Evolutionary conservation across 1,284 basidiomycete genomes (phyloP).

Genomic region (Papiliotrema terrestris): DNA sequence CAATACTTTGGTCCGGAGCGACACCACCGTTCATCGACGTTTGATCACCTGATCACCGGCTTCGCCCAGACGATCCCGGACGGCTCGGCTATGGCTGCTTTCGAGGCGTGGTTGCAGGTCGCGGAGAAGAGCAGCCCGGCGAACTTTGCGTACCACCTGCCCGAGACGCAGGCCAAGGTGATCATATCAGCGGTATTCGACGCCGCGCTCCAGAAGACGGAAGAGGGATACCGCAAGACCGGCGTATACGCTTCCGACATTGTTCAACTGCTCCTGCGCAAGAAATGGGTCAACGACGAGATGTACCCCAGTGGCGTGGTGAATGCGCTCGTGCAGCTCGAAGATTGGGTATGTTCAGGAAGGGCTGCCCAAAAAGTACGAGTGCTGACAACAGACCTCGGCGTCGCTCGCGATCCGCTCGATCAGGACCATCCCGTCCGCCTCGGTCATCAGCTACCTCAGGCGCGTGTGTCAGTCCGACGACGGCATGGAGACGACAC

Average conservation of each 20-base stretch:
- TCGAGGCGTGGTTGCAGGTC: not conserved
- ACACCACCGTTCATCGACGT: not conserved
- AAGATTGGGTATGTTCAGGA: constrained; percentile 39
- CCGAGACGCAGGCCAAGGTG: not conserved
- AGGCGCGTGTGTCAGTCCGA: constrained; percentile 15
- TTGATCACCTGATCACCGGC: not conserved
- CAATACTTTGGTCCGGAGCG: constrained; percentile 11
- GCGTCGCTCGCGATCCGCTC: constrained; percentile 20
- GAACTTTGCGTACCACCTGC: not conserved
- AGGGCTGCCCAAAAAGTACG: not conserved
- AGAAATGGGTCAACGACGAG: constrained; percentile 29
- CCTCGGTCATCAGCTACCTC: constrained; percentile 29
- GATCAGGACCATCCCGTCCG: constrained; percentile 31
- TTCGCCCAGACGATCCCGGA: not conserved
- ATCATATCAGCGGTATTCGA: not conserved
- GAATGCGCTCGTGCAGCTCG: constrained; percentile 28
- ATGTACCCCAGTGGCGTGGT: constrained; percentile 40
- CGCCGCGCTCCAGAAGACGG: not conserved
- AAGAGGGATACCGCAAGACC: not conserved
- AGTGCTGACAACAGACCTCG: constrained; percentile 16
- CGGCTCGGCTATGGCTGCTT: not conserved
- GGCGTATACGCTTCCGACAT: constrained; percentile 33
- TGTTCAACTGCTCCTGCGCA: constrained; percentile 25
- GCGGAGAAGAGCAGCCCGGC: not conserved
- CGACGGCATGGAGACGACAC: not conserved